Evolutionary conservation across 768 basidiomycete species (phyloP).

Genomic region (Rhizopogon roseolus): DNA sequence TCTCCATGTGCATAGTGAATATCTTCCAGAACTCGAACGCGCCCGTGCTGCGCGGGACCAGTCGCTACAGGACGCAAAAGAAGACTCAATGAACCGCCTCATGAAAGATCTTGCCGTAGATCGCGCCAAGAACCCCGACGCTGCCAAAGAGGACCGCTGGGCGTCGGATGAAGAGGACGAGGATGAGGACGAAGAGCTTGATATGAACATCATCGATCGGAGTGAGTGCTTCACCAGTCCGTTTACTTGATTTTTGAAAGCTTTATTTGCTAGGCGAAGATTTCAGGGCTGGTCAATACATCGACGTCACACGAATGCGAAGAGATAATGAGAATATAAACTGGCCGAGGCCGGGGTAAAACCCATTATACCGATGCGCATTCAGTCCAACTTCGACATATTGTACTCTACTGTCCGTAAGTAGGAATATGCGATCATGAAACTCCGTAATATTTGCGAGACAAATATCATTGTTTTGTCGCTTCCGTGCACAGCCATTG

Average conservation of each 20-base stretch:
- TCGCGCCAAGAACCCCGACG: slow-evolving; percentile 56
- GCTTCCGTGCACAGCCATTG: not conserved
- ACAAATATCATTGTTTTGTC: not conserved
- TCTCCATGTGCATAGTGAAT: slow-evolving; percentile 57
- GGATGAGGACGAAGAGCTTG: slow-evolving; percentile 45
- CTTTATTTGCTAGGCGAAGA: slow-evolving; percentile 49
- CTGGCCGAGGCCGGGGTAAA: slow-evolving; percentile 68
- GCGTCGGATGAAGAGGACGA: slow-evolving; percentile 53
- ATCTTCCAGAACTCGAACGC: slow-evolving; percentile 82
- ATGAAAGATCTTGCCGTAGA: slow-evolving; percentile 81
- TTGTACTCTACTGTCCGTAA: not conserved
- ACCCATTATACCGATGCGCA: not conserved
- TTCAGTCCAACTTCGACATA: not conserved
- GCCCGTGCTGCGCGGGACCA: slow-evolving; percentile 62
- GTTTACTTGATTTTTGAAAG: slow-evolving; percentile 10
- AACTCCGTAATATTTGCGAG: not conserved
- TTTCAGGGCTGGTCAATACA: slow-evolving; percentile 67
- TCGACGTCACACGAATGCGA: slow-evolving; percentile 64
- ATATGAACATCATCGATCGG: slow-evolving; percentile 61
- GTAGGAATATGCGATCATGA: not conserved
- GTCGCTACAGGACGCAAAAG: slow-evolving; percentile 59
- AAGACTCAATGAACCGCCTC: slow-evolving; percentile 71
- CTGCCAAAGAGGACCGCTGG: slow-evolving; percentile 56
- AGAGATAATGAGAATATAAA: slow-evolving; percentile 52
- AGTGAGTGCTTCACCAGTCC: slow-evolving; percentile 41